These are phyloP conservation scores for Asterophora lycoperdoides DNA, from an alignment of 768 basidiomycete species.

Conservation along the genomic window DNA sequence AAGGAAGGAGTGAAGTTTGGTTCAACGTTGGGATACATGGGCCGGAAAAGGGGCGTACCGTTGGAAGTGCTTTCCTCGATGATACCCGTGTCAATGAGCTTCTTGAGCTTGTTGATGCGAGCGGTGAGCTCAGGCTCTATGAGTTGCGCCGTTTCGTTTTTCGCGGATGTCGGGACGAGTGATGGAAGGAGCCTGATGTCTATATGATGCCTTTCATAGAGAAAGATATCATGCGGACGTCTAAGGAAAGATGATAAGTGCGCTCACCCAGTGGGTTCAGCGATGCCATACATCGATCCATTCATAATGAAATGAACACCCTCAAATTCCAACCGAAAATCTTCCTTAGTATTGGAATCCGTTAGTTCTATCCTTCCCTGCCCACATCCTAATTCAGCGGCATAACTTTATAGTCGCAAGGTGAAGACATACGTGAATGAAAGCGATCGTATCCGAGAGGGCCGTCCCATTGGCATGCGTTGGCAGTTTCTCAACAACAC, in stretches of 20 bases:
- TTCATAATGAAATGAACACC: constrained; percentile 72
- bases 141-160: constrained; percentile 55
- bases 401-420: constrained; percentile 1
- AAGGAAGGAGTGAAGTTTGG: background rate
- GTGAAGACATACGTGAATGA: constrained; percentile 58
- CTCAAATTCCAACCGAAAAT: constrained; percentile 68
- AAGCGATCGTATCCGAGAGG: constrained; percentile 43
- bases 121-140: constrained; percentile 57
- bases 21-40: background rate
- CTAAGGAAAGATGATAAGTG: background rate
- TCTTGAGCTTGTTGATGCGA: constrained; percentile 54
- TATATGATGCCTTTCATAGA: constrained; percentile 40
- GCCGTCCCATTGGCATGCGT: constrained; percentile 29
- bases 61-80: constrained; percentile 48
- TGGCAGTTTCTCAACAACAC: constrained; percentile 57
- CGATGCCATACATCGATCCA: constrained; percentile 75
- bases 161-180: constrained; percentile 51
- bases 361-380: constrained; percentile 74
- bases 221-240: background rate
- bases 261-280: constrained; percentile 56
- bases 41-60: constrained; percentile 19
- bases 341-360: constrained; percentile 46
- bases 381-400: background rate
- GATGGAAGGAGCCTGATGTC: constrained; percentile 67
- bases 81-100: constrained; percentile 61